phyloP scores from a whole-genome alignment of 768 basidiomycete species.

The Cyclocybe aegerita region DNA sequence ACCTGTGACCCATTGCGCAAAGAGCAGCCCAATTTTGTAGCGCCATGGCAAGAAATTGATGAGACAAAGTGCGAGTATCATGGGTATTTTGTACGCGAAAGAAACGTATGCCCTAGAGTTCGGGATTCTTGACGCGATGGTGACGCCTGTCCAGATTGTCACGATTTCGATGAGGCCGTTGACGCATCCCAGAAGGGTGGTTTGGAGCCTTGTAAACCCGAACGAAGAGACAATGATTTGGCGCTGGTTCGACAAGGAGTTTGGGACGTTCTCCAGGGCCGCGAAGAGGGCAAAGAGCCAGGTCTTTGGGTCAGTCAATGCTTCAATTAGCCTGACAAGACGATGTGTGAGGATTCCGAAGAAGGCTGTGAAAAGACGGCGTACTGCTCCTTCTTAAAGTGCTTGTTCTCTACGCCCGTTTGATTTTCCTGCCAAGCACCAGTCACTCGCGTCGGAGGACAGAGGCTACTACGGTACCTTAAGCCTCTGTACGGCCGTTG shows the following conservation, averaged over 20 bases:
- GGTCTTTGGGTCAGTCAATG: constrained; percentile 66
- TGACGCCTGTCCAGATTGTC: constrained; percentile 68
- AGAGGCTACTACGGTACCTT: constrained; percentile 37
- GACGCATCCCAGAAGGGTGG: constrained; percentile 69
- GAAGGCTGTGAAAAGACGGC: constrained; percentile 20
- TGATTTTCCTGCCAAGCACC: constrained; percentile 55
- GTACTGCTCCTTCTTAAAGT: constrained; percentile 78
- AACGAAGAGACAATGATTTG: constrained; percentile 65
- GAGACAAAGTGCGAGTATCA: constrained; percentile 60
- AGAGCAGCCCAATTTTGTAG: constrained; percentile 65
- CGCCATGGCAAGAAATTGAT: constrained; percentile 67
- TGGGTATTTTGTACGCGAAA: constrained; percentile 61
- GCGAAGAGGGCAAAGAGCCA: constrained; percentile 76
- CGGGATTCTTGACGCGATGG: constrained; percentile 50
- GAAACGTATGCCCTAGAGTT: constrained; percentile 66
- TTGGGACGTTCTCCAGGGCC: constrained; percentile 60
- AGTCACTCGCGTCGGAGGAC: background rate
- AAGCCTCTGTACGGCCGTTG: constrained; percentile 61
- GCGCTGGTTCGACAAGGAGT: constrained; percentile 63
- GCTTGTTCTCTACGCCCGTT: constrained; percentile 81
- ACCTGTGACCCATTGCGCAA: constrained; percentile 56
- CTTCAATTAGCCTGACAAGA: constrained; percentile 59
- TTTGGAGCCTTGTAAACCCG: constrained; percentile 63
- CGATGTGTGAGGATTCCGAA: too few species aligned
- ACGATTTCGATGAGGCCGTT: constrained; percentile 65